A percentile compares a stretch with the other conserved stretches of the same genome.
phyloP scores from a whole-genome alignment of 2,329 filamentous ascomycete genomes.

The Dactylonectria macrodidyma region DNA sequence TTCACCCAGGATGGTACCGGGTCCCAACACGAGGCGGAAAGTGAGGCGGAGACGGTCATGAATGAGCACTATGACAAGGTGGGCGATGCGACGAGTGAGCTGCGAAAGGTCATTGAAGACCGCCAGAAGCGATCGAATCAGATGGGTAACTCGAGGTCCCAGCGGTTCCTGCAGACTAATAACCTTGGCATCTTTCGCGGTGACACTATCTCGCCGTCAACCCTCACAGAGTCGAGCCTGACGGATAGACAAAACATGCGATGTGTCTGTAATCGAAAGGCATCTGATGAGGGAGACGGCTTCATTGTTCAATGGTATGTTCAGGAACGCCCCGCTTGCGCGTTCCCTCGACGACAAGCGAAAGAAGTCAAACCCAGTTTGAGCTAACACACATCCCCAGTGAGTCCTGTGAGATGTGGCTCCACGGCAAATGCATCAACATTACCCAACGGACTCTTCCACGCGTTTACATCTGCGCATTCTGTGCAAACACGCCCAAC shows the following conservation, averaged over 20 bases:
- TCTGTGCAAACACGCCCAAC: constrained; percentile 73
- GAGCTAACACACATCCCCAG: constrained; percentile 54
- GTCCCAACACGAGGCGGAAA: constrained; percentile 62
- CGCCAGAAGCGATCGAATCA: constrained; percentile 61
- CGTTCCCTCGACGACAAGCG: constrained; percentile 7
- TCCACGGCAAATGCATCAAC: constrained; percentile 75
- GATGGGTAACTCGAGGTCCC: constrained; percentile 49
- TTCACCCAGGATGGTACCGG: constrained; percentile 54
- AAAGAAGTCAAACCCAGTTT: constrained; percentile 20
- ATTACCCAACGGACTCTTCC: constrained; percentile 71
- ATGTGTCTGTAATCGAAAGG: constrained; percentile 69
- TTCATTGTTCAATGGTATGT: constrained; percentile 77
- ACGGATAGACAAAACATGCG: constrained; percentile 63
- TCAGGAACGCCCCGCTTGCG: neutral
- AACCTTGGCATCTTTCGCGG: constrained; percentile 51
- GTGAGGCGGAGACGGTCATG: constrained; percentile 72
- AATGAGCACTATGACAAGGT: constrained; percentile 60
- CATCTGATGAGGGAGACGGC: constrained; percentile 62
- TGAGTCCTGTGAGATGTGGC: constrained; percentile 76
- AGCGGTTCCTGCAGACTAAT: constrained; percentile 52
- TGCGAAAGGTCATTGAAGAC: constrained; percentile 70
- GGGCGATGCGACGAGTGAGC: constrained; percentile 73
- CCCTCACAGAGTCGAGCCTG: constrained; percentile 64
- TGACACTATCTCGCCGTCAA: constrained; percentile 66
- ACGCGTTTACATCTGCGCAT: constrained; percentile 74